Base-by-base conservation (phyloP, 345 rosid genomes). In the Lumnitzera racemosa region DNA sequence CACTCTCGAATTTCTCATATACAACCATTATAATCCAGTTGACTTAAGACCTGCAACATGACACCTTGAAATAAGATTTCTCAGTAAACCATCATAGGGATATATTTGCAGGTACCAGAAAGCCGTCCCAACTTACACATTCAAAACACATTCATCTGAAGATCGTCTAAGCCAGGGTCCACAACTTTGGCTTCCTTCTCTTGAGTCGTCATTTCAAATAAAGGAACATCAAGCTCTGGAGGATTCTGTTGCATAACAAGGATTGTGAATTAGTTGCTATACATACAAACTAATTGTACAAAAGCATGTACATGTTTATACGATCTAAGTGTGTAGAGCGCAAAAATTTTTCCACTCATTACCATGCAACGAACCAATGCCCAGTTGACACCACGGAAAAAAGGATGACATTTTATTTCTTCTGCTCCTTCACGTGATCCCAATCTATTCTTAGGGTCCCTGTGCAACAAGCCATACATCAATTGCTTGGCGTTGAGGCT, bases 341-440 rank as follows among this genome's bases (percentile, higher is more conserved):
- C 20, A 20, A 27, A 27, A 27, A 27, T 3, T 27, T 27, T 27
- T 27, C 31, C 31, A 27, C 5, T 27, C 31, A 27, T 27, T 85
- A 92, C 98, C 87, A 65, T 76, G 87, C 91, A 84, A 25, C 98
- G 96, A 58, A 92, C 80, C 12, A 92, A 70, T 66, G 98, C 94
- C 96, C 96, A 92, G 49, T 85, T 87, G 68, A 82, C 53, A 27
- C 88, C 91, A 41, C 74, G 86, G 77, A 89, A 92, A 78, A 82
- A 89, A 11, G 89, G 75, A 68, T 92, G 98, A n/a, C 74, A 61
- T 78, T 92, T 92, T 41, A 92, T 69, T 61, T 87, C 96, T 6
- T 76, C 85, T n/a, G 90, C 87, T 63, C 96, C 98, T 82, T 85
- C 94, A 2, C 61, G 77, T 15, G 94, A 82, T 11, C 91, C 96